Evolutionary conservation across 2,329 filamentous ascomycete species (phyloP).

Genomic region (Pezicula rhizophila): DNA sequence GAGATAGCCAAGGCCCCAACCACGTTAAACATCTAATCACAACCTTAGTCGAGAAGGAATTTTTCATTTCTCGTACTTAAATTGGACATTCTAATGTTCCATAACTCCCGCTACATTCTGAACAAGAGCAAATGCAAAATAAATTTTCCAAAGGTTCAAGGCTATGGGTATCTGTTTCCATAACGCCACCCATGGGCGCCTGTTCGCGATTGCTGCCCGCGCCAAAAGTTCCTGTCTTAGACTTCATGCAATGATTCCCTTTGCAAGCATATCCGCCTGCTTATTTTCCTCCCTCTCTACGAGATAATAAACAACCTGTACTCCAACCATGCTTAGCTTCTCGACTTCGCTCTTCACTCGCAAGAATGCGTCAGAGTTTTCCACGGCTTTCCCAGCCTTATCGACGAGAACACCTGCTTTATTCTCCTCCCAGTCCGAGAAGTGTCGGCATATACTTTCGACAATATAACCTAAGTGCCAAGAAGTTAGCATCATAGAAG

Average conservation of each 20-base stretch:
- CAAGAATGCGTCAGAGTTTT: constrained; percentile 7
- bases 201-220: no score
- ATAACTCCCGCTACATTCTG: no score
- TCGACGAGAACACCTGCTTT: background rate
- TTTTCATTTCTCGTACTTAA: no score
- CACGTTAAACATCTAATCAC: no score
- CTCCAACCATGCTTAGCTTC: constrained; percentile 4
- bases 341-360: constrained; percentile 5
- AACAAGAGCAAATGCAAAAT: no score
- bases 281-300: constrained; percentile 4
- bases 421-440: background rate
- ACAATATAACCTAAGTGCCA: background rate
- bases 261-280: constrained; percentile 4
- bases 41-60: no score
- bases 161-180: no score
- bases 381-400: background rate
- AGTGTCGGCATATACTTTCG: background rate
- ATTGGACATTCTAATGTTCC: no score
- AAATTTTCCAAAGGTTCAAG: no score
- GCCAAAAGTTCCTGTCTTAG: background rate
- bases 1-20: no score
- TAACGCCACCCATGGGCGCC: no score
- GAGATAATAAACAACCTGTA: constrained; percentile 9
- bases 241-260: constrained; percentile 3
- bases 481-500: background rate